A percentile compares a stretch with the other conserved stretches of the same genome.
phyloP scores from a whole-genome alignment of 306 rosid species.

The Castanopsis chinensis region DNA sequence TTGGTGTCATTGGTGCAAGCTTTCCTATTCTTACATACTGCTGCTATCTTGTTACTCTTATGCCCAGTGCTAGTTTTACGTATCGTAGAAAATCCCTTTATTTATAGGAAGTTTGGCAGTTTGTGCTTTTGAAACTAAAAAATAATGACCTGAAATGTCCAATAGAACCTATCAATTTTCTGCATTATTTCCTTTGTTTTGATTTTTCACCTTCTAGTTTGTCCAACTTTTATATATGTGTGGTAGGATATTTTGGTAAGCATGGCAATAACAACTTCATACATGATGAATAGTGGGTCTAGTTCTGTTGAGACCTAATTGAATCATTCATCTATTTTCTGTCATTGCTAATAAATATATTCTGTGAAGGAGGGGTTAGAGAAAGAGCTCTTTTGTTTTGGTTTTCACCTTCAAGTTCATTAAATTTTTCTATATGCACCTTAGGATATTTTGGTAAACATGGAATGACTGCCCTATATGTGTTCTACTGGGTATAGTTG shows the following conservation, averaged over 20 bases:
- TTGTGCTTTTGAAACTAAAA: not conserved
- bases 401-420: too few species aligned
- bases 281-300: not conserved
- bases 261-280: not conserved
- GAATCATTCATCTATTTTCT: not conserved
- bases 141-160: not conserved
- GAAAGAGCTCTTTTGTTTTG: not conserved
- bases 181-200: not conserved
- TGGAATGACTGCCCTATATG: too few species aligned
- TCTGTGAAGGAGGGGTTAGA: not conserved
- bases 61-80: too few species aligned
- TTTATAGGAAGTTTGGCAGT: not conserved
- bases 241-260: not conserved
- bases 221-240: not conserved
- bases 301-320: not conserved
- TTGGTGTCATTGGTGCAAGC: not conserved
- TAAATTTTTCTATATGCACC: too few species aligned
- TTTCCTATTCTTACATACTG: not conserved
- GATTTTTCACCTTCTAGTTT: not conserved
- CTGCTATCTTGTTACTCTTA: not conserved
- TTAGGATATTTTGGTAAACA: too few species aligned
- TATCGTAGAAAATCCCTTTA: too few species aligned
- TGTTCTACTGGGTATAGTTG: too few species aligned
- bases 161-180: not conserved
- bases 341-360: not conserved